These are phyloP conservation scores for Cymbopogon citratus DNA, from an alignment of 176 grass and related monocot genomes.

Conservation along the genomic window DNA sequence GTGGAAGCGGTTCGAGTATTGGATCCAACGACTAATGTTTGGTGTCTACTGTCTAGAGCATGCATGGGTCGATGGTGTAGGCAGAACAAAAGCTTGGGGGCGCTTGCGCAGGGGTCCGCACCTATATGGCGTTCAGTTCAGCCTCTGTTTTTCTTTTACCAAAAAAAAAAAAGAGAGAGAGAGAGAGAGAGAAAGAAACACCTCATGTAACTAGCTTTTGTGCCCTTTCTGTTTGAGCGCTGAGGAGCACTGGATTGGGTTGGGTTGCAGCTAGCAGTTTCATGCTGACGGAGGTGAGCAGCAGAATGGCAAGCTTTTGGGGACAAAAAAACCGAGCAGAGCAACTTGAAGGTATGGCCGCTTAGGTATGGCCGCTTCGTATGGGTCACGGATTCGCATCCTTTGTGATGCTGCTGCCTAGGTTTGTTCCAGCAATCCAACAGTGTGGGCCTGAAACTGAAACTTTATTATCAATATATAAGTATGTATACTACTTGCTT, in stretches of 20 bases:
- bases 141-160: not conserved
- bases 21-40: too few relatives aligned
- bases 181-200: not conserved
- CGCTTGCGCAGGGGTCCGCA: not conserved
- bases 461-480: not conserved
- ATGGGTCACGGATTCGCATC: not conserved
- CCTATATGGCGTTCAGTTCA: not conserved
- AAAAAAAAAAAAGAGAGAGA: not conserved
- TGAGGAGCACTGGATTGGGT: not conserved
- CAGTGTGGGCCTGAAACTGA: not conserved
- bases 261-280: not conserved
- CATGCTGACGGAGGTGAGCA: not conserved
- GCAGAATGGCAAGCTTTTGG: not conserved
- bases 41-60: too few relatives aligned
- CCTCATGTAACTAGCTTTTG: not conserved
- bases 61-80: not conserved
- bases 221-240: slow-evolving; percentile 16
- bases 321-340: not conserved
- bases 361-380: not conserved
- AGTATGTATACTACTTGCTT: too few relatives aligned
- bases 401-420: not conserved
- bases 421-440: slow-evolving; percentile 18
- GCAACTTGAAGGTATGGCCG: slow-evolving; percentile 24
- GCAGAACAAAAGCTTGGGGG: not conserved
- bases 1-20: too few relatives aligned